Conservation (phyloP, 768 basidiomycete species). For the Sarcomyxa edulis region DNA sequence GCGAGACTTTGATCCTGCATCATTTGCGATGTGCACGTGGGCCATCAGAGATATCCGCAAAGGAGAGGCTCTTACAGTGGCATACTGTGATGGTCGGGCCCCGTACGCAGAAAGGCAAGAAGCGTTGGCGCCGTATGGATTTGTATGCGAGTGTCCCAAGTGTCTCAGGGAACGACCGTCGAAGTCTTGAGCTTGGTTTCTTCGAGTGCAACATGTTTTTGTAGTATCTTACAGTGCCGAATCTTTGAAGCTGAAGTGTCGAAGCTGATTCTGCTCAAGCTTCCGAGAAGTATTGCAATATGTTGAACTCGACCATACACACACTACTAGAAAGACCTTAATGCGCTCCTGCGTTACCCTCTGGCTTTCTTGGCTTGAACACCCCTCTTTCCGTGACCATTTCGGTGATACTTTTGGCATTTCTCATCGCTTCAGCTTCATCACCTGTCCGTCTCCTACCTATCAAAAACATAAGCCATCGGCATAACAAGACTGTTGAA, state of each 20-base stretch:
- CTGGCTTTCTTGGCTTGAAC: slow-evolving; percentile 70
- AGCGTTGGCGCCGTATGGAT: slow-evolving; percentile 20
- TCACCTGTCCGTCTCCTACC: slow-evolving; percentile 25
- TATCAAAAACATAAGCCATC: slow-evolving; percentile 7
- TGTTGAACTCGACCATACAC: too few relatives aligned
- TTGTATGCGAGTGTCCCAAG: slow-evolving; percentile 33
- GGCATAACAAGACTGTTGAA: not conserved
- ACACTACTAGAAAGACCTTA: too few relatives aligned
- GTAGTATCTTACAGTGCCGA: too few relatives aligned
- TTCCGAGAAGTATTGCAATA: too few relatives aligned
- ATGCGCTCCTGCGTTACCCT: slow-evolving; percentile 52
- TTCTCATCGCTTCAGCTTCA: slow-evolving; percentile 25
- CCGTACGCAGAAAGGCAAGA: slow-evolving; percentile 17
- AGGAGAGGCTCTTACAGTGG: slow-evolving; percentile 28
- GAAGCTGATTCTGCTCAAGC: too few relatives aligned
- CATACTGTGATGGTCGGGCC: slow-evolving; percentile 15
- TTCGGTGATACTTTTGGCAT: slow-evolving; percentile 48
- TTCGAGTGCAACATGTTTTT: too few relatives aligned
- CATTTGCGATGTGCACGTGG: slow-evolving; percentile 22
- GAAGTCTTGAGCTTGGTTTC: too few relatives aligned
- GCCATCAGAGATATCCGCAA: slow-evolving; percentile 22
- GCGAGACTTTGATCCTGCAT: slow-evolving; percentile 14
- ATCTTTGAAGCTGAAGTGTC: too few relatives aligned
- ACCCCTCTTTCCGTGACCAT: slow-evolving; percentile 55
- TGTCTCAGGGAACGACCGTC: too few relatives aligned